phyloP scores from a whole-genome alignment of 1,284 basidiomycete species.

The Peniophora sp. region DNA sequence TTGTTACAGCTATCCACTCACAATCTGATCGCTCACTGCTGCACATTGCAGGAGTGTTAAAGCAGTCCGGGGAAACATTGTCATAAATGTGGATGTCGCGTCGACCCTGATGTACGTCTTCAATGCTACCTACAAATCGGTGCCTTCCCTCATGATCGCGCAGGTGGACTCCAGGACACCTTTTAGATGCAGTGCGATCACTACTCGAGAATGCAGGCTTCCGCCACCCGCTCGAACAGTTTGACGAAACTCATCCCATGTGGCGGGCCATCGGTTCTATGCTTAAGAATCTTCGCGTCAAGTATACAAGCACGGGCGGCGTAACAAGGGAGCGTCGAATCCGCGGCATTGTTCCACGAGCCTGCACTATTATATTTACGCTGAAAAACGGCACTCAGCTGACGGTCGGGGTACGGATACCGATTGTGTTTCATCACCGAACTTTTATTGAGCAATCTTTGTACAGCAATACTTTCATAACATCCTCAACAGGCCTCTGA shows the following conservation, averaged over 20 bases:
- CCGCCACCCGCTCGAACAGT: no score
- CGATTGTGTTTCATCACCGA: no score
- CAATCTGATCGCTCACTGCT: neutral
- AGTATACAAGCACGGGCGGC: neutral
- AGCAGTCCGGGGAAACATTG: slow-evolving; percentile 12
- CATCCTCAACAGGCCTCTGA: neutral
- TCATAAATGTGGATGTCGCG: slow-evolving; percentile 19
- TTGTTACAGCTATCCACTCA: neutral
- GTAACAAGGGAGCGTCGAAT: neutral
- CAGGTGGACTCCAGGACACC: neutral
- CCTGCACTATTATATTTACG: neutral
- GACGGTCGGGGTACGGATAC: neutral
- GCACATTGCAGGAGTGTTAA: neutral
- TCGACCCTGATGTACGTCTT: slow-evolving; percentile 15
- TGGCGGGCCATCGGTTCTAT: neutral
- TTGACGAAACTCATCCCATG: neutral
- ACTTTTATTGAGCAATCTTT: no score
- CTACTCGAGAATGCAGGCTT: neutral
- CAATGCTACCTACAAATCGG: neutral
- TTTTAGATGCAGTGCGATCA: no score
- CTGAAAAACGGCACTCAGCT: neutral
- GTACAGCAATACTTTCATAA: neutral
- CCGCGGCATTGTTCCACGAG: neutral
- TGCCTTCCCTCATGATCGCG: neutral
- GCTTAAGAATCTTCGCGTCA: neutral